Percentiles rank a stretch among this genome's conserved stretches.
Conservation (phyloP, 2,329 filamentous ascomycete genomes). For the Aspergillus candidus region DNA sequence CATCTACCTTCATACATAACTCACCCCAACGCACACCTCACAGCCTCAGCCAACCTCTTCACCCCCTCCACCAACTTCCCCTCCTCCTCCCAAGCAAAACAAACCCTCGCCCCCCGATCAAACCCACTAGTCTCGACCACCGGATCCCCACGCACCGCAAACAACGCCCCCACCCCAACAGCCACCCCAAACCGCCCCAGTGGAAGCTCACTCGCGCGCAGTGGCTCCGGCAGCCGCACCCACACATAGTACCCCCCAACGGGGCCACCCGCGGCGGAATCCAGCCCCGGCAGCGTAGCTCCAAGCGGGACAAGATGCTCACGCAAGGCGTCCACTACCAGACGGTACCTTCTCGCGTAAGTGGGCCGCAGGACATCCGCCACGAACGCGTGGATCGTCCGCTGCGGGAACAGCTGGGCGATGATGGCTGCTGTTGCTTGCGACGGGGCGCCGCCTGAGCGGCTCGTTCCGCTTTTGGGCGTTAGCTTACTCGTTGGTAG, state of each 20-base stretch:
- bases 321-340: constrained; percentile 55
- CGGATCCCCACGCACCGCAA: constrained; percentile 57
- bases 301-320: constrained; percentile 58
- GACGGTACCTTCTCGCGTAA: constrained; percentile 49
- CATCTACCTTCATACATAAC: constrained; percentile 1
- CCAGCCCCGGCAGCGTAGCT: constrained; percentile 32
- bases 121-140: constrained; percentile 50
- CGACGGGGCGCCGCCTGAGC: constrained; percentile 55
- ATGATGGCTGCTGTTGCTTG: constrained; percentile 55
- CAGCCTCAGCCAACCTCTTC: constrained; percentile 49
- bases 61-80: constrained; percentile 62
- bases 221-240: constrained; percentile 55
- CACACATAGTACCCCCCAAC: constrained; percentile 80
- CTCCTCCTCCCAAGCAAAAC: constrained; percentile 68
- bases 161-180: constrained; percentile 63
- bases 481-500: constrained; percentile 1
- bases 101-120: constrained; percentile 56
- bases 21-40: constrained; percentile 5
- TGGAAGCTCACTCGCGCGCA: constrained; percentile 53
- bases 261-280: constrained; percentile 42
- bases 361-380: constrained; percentile 48
- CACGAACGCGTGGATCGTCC: constrained; percentile 50
- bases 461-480: constrained; percentile 21
- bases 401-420: constrained; percentile 48
- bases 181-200: constrained; percentile 59